Base-by-base conservation (phyloP, 2,329 filamentous ascomycete genomes). In the Furcasterigmium sp. region DNA sequence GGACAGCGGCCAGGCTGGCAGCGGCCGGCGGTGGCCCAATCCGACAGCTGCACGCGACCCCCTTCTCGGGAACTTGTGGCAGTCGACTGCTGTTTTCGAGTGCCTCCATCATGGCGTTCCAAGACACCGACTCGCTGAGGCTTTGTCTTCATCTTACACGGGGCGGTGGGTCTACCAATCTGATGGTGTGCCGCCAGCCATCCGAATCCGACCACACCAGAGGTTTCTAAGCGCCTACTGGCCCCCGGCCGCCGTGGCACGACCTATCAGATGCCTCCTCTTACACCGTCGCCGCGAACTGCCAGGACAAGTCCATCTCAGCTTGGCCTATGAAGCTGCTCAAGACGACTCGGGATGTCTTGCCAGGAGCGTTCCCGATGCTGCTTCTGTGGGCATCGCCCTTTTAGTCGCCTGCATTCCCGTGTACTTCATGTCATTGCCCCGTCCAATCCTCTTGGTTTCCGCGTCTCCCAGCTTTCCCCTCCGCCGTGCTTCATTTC, bases 201-300 rank as follows among this genome's bases (percentile, higher is more conserved):
- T 63, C 63, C 63, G 60, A 62, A 60, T 64, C 58, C 59, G 57
- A 58, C 49, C 46, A 51, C 48, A 58, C 63, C 66, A 66, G 56
- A 54, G 64, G 56, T 61, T 61, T 56, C 59, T 70, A 72, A 70
- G 68, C 69, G 69, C 68, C 69, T 61, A 69, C 64, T 71, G 69
- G 68, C 54, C 60, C 58, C 59, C 58, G 29, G 56, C 55, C 54
- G 54, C 53, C 53, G 47, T 53, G 52, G 44, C 53, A 47, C 58
- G 60, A 61, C 70, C 69, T 69, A 73, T 73, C 69, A 72, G 53
- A 57, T 55, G 44, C 32, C 50, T 46, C 51, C 49, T 47, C 42
- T 50, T 57, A 55, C 61, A 59, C 57, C 57, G 55, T 60, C 54
- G 55, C 56, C 58, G 52, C 58, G 54, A 49, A 60, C 53, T 47